Conservation (phyloP, 306 rosid species). For the Prinsepia uniflora region DNA sequence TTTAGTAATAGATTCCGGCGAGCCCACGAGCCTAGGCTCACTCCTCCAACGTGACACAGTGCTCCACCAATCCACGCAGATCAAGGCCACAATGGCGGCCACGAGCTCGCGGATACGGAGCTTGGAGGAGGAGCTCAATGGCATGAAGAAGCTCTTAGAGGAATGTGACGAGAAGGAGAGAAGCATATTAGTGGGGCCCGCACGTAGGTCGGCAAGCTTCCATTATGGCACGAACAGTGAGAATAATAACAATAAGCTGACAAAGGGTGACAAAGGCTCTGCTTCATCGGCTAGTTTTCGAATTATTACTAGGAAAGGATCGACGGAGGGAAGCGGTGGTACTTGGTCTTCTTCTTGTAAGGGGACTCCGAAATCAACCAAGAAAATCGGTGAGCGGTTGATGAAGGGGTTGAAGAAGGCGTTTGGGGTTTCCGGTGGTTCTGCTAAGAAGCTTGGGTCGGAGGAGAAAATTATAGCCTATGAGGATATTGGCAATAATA, state of each 20-base stretch:
- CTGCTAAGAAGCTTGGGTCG: neutral
- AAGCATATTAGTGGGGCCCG: constrained; percentile 12
- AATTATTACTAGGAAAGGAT: constrained; percentile 4
- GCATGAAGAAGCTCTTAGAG: constrained; percentile 51
- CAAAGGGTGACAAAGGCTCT: constrained; percentile 51
- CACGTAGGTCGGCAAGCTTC: constrained; percentile 55
- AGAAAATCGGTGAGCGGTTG: constrained; percentile 44
- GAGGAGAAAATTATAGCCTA: neutral
- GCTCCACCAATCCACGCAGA: constrained; percentile 40
- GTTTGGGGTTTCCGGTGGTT: constrained; percentile 24
- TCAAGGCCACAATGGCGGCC: constrained; percentile 61
- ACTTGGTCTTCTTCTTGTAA: neutral
- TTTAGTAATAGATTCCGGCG: neutral
- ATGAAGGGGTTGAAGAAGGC: constrained; percentile 52
- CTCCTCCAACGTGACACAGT: constrained; percentile 53
- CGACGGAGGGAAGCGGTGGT: neutral
- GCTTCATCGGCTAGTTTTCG: constrained; percentile 47
- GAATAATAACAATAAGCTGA: constrained; percentile 22
- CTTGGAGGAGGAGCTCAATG: constrained; percentile 56
- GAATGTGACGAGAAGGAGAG: constrained; percentile 21
- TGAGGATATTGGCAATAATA: neutral
- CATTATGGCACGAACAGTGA: constrained; percentile 28
- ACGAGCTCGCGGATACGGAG: constrained; percentile 53
- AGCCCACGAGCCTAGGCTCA: constrained; percentile 40
- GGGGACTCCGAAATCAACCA: constrained; percentile 24